Base-by-base conservation (phyloP, 1,139 yeast species). In the Yamadazyma sp. region DNA sequence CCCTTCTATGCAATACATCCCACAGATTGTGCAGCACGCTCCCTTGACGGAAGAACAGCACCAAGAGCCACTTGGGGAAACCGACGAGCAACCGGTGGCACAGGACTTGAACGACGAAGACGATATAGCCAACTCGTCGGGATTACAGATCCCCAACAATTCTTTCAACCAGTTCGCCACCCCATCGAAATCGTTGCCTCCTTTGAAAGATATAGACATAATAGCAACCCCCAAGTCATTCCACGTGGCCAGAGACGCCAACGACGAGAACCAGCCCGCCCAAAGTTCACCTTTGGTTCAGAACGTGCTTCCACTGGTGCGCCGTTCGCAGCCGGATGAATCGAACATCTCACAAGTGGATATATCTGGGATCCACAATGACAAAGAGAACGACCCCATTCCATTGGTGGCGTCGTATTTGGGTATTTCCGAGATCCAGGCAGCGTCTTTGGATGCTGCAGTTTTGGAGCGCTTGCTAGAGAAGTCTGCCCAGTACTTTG, bases 401-500 rank as follows among this genome's bases (percentile, higher is more conserved):
- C 17, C 43, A 10, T 36, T 34, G 17, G 34, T 28, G 20, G 51
- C 70, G 1, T 53, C 63, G 3, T 78, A 67, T 43, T 62, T 75
- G 24, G 63, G 62, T 2, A 48, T 75, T 3, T 64, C 68, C 3
- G 39, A 47, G 1, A 46, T 48, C 0, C 47, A 50, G 6, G 38
- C 72, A 2, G 38, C 43, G 2, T 40, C 56, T 0, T 25, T 63
- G 2, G 56, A 61, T 29, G 40, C 45, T 1, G 48, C 42, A 0
- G 39, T 70, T 0, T 40, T 75, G 3, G 56, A 59, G 4, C 64
- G 65, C 18, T 54, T 83, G 17, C 62, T 67, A 4, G 55, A 61
- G 2, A 74, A 73, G 44, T 66, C 83, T 1, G 54, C 66, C 2
- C 80, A 78, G 43, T 65, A 66, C 45, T 75, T 78, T 35, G 70